Conservation (phyloP, 2,329 filamentous ascomycete genomes). For the Thyridium curvatum region DNA sequence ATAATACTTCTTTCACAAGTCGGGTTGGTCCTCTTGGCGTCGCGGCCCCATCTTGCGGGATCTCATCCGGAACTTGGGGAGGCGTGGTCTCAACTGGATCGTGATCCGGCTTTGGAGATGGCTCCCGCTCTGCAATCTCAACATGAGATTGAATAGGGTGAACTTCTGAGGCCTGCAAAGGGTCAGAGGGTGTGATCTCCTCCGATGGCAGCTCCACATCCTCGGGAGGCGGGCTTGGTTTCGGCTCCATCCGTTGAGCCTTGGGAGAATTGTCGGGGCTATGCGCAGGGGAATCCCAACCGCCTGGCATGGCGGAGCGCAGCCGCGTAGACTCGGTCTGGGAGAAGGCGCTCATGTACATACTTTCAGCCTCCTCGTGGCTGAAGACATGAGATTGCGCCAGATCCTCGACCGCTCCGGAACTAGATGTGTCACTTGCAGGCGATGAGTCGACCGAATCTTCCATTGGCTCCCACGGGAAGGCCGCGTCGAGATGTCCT, state of each 20-base stretch:
- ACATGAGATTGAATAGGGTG: too few species aligned
- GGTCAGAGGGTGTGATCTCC: background rate
- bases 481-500: background rate
- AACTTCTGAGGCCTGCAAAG: background rate
- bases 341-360: constrained; percentile 76
- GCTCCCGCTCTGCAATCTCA: too few species aligned
- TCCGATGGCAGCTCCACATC: background rate
- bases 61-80: constrained; percentile 11
- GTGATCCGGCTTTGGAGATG: too few species aligned
- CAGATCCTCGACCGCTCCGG: constrained; percentile 40
- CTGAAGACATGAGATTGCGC: constrained; percentile 65
- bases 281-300: constrained; percentile 37
- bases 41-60: constrained; percentile 29
- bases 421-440: constrained; percentile 19
- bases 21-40: constrained; percentile 48
- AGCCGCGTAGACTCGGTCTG: constrained; percentile 27
- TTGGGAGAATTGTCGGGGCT: constrained; percentile 12
- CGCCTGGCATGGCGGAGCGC: constrained; percentile 40
- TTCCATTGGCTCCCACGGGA: constrained; percentile 8
- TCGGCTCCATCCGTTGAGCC: constrained; percentile 1
- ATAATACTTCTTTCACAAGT: constrained; percentile 50
- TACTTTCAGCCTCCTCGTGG: constrained; percentile 76
- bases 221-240: background rate
- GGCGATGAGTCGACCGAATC: constrained; percentile 14
- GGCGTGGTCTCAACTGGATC: constrained; percentile 11